These are phyloP conservation scores for Hyphodiscus hymeniophilus DNA, from an alignment of 495 filamentous ascomycete genomes.

Conservation along the genomic window DNA sequence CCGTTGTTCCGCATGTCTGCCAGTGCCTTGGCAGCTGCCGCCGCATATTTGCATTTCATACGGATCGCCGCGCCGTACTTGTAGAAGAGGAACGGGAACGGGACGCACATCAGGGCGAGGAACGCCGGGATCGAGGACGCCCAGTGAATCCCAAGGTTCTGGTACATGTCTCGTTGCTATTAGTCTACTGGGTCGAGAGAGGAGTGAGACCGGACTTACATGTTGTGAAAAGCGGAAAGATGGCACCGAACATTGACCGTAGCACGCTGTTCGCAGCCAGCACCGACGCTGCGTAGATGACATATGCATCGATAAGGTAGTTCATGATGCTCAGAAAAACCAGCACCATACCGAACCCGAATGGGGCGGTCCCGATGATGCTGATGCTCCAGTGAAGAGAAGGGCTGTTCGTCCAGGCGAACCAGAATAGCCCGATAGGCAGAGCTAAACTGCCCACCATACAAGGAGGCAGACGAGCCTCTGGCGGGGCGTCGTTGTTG, in stretches of 20 bases:
- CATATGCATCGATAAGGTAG: constrained; percentile 51
- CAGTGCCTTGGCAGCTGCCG: constrained; percentile 50
- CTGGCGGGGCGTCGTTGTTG: constrained; percentile 47
- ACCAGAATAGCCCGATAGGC: constrained; percentile 54
- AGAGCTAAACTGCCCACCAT: constrained; percentile 60
- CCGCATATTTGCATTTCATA: constrained; percentile 65
- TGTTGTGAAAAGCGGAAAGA: constrained; percentile 56
- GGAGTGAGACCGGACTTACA: constrained; percentile 42
- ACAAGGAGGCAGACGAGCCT: constrained; percentile 66
- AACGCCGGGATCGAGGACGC: constrained; percentile 63
- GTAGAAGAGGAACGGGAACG: constrained; percentile 52
- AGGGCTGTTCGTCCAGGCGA: constrained; percentile 59
- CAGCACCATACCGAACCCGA: constrained; percentile 67
- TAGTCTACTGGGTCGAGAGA: constrained; percentile 15
- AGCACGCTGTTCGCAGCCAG: constrained; percentile 56
- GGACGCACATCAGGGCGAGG: constrained; percentile 56
- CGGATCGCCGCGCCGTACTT: constrained; percentile 63
- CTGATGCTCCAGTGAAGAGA: constrained; percentile 60
- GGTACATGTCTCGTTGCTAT: constrained; percentile 45
- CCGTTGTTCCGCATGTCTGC: constrained; percentile 23
- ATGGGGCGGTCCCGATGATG: constrained; percentile 57
- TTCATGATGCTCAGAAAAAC: constrained; percentile 52
- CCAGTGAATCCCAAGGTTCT: constrained; percentile 57
- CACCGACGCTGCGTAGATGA: constrained; percentile 71
- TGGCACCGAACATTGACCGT: constrained; percentile 51